A percentile compares a stretch with the other conserved stretches of the same genome.
Conservation (phyloP, 1,139 yeast genomes). For the Hansenula sp. region DNA sequence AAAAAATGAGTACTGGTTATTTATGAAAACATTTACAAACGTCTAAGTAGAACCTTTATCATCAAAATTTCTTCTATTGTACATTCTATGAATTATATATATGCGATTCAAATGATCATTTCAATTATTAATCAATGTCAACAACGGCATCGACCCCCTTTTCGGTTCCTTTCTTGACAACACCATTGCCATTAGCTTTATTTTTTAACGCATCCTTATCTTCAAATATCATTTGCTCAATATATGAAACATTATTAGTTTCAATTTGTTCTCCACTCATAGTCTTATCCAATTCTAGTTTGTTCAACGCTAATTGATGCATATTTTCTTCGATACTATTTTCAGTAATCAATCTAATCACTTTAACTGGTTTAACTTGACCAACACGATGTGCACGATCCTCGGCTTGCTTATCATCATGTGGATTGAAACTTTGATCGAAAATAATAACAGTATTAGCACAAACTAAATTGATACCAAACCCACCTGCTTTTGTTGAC, state of each 20-base stretch:
- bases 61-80: too few relatives aligned
- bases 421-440: slow-evolving; percentile 96
- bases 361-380: slow-evolving; percentile 83
- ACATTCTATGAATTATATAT: too few relatives aligned
- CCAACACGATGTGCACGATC: slow-evolving; percentile 99
- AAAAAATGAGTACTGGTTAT: neutral
- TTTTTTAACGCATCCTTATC: slow-evolving; percentile 6
- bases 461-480: slow-evolving; percentile 93
- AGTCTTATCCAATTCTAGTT: slow-evolving; percentile 69
- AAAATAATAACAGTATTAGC: slow-evolving; percentile 90
- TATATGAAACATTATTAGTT: slow-evolving; percentile 16
- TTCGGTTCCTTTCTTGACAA: neutral
- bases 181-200: neutral
- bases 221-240: slow-evolving; percentile 21
- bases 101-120: too few relatives aligned
- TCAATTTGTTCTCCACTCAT: slow-evolving; percentile 26
- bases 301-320: slow-evolving; percentile 80
- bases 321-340: slow-evolving; percentile 89
- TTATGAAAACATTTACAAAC: too few relatives aligned
- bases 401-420: slow-evolving; percentile 97
- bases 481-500: slow-evolving; percentile 97
- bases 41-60: too few relatives aligned
- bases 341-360: slow-evolving; percentile 69
- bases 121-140: neutral
- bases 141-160: neutral